Conservation (phyloP, 2,329 filamentous ascomycete species). For the Sporothrix protearum region DNA sequence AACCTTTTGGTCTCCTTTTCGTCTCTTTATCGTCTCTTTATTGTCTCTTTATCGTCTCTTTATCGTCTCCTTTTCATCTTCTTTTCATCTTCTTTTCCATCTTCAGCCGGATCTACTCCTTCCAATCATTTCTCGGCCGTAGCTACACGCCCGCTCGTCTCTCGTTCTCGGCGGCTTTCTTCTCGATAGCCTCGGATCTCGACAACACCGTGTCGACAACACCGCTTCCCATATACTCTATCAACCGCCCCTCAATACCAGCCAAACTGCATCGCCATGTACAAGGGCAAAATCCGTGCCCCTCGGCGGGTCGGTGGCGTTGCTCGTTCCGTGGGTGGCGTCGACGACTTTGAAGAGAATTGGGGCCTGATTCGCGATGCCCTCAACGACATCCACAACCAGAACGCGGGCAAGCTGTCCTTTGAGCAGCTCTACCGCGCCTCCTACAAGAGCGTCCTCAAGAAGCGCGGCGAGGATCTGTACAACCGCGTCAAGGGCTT, state of each 20-base stretch:
- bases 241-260: background rate
- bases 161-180: background rate
- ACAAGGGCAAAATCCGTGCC: conserved; percentile 29
- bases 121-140: background rate
- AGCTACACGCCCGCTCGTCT: background rate
- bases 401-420: conserved; percentile 83
- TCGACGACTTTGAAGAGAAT: conserved; percentile 76
- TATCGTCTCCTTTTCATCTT: background rate
- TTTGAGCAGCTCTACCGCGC: conserved; percentile 95
- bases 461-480: conserved; percentile 76
- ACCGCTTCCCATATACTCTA: background rate
- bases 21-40: background rate
- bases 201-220: background rate
- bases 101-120: no score
- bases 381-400: conserved; percentile 82
- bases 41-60: background rate
- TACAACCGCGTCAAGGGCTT: conserved; percentile 78
- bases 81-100: background rate
- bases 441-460: conserved; percentile 88
- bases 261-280: conserved; percentile 24
- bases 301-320: conserved; percentile 10
- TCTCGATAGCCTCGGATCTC: background rate
- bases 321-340: conserved; percentile 41
- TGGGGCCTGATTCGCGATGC: conserved; percentile 77
- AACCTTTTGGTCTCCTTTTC: background rate